These are phyloP conservation scores for Xanthoparmelia taractica DNA, from an alignment of 495 filamentous ascomycete genomes.

Conservation along the genomic window DNA sequence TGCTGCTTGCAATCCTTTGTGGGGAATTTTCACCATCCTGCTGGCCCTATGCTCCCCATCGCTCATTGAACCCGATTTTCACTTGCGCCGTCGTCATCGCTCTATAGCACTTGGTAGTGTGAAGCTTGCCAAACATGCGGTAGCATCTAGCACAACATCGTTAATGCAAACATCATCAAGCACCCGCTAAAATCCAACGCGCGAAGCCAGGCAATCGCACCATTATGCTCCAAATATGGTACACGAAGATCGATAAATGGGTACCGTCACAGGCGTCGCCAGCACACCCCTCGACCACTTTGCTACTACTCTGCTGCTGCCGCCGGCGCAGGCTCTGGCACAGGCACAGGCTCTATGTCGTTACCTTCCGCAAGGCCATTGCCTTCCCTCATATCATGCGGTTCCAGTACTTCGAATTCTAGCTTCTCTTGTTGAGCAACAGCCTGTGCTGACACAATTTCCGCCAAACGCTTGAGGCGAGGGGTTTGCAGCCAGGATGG, in stretches of 20 bases:
- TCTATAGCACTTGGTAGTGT: conserved; percentile 10
- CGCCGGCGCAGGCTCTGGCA: not conserved
- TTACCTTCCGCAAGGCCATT: conserved; percentile 10
- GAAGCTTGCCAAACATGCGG: conserved; percentile 10
- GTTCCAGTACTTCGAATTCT: conserved; percentile 43
- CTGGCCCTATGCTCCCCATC: not conserved
- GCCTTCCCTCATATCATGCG: conserved; percentile 5
- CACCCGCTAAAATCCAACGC: conserved; percentile 24
- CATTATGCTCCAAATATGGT: conserved; percentile 21
- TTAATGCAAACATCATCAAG: conserved; percentile 23
- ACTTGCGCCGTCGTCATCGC: conserved; percentile 19
- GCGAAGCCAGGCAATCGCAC: conserved; percentile 17
- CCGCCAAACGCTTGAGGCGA: conserved; percentile 83
- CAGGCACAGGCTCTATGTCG: conserved; percentile 8
- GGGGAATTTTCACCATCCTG: not conserved
- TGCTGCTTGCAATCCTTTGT: not conserved
- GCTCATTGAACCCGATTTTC: not conserved
- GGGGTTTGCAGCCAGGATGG: conserved; percentile 97
- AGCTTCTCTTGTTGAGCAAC: conserved; percentile 87
- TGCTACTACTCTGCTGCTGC: not conserved
- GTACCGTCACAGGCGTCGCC: conserved; percentile 21
- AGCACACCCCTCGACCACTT: not conserved
- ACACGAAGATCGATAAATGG: conserved; percentile 22
- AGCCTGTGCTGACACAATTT: conserved; percentile 94
- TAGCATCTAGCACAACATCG: conserved; percentile 7